Conservation (phyloP, 2,329 filamentous ascomycete genomes). For the Parasarocladium wereldwijsianum region DNA sequence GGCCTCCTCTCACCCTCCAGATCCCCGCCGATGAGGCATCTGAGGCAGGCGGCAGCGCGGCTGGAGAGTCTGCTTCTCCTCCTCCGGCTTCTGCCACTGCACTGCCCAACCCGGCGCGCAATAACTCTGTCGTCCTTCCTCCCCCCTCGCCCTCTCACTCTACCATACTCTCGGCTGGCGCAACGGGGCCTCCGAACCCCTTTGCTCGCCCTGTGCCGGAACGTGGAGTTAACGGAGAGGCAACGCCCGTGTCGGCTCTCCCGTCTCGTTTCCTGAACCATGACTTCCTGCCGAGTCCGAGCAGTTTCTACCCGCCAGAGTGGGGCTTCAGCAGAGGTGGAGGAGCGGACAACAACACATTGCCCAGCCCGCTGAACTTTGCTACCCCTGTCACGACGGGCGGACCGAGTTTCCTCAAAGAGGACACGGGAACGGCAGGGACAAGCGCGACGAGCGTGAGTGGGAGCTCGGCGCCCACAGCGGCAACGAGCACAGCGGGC, state of each 20-base stretch:
- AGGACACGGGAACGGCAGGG: conserved; percentile 25
- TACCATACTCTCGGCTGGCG: conserved; percentile 76
- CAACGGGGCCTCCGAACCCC: conserved; percentile 84
- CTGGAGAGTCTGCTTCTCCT: conserved; percentile 51
- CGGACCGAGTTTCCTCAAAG: conserved; percentile 48
- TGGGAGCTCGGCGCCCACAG: conserved; percentile 5
- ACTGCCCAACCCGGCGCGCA: conserved; percentile 29
- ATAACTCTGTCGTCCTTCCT: conserved; percentile 63
- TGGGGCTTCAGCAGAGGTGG: conserved; percentile 76
- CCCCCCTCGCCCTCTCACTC: conserved; percentile 85
- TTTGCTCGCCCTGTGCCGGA: conserved; percentile 81
- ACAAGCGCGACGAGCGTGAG: conserved; percentile 9
- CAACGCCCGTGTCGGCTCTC: conserved; percentile 77
- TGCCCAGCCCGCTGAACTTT: conserved; percentile 87
- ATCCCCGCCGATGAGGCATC: conserved; percentile 78
- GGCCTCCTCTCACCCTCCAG: conserved; percentile 75
- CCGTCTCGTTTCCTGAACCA: conserved; percentile 83
- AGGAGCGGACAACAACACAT: conserved; percentile 63
- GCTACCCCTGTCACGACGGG: conserved; percentile 59
- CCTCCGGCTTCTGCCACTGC: conserved; percentile 44
- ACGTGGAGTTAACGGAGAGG: conserved; percentile 34
- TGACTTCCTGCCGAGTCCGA: conserved; percentile 79
- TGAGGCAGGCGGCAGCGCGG: conserved; percentile 59
- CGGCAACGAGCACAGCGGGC: conserved; percentile 7
- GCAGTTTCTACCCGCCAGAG: conserved; percentile 81